These are phyloP conservation scores for Phytophthora podocarpi DNA, from an alignment of 352 stramenopile genomes.

Conservation along the genomic window DNA sequence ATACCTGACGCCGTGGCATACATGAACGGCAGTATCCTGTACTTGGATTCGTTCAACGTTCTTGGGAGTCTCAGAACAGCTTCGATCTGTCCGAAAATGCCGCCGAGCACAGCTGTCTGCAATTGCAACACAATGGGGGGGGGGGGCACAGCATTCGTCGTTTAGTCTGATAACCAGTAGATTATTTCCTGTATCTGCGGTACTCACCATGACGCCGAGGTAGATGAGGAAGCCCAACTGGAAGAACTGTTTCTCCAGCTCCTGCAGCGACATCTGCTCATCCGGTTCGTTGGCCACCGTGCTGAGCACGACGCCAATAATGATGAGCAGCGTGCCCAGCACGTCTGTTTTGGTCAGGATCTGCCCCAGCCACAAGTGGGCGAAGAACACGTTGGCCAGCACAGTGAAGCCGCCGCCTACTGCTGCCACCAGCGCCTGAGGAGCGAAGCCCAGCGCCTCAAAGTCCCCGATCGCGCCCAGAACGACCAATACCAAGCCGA, in stretches of 20 bases:
- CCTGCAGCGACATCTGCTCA: constrained; percentile 74
- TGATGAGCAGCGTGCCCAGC: constrained; percentile 76
- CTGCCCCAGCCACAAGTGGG: constrained; percentile 85
- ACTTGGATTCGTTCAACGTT: constrained; percentile 61
- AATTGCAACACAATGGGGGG: constrained; percentile 3
- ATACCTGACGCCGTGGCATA: constrained; percentile 85
- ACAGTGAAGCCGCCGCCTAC: constrained; percentile 88
- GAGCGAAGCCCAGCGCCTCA: constrained; percentile 86
- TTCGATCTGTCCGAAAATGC: constrained; percentile 80
- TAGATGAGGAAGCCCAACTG: constrained; percentile 81
- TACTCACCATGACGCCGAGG: constrained; percentile 69
- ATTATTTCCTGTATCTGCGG: not conserved
- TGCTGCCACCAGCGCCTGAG: constrained; percentile 85
- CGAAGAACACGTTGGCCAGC: constrained; percentile 90
- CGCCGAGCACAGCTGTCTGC: constrained; percentile 61
- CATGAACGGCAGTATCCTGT: constrained; percentile 74
- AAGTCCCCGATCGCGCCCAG: constrained; percentile 88
- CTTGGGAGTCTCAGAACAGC: constrained; percentile 58
- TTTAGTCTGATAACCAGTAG: constrained; percentile 14
- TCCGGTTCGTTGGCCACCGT: constrained; percentile 84
- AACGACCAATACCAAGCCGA: constrained; percentile 78
- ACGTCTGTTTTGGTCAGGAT: constrained; percentile 71
- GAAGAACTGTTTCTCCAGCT: constrained; percentile 84
- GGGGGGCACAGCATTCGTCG: not conserved
- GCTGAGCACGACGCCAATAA: constrained; percentile 82